A percentile compares a stretch with the other conserved stretches of the same genome.
Evolutionary conservation across 2,329 filamentous ascomycete species (phyloP).

Genomic region (Cladosporium sp.): DNA sequence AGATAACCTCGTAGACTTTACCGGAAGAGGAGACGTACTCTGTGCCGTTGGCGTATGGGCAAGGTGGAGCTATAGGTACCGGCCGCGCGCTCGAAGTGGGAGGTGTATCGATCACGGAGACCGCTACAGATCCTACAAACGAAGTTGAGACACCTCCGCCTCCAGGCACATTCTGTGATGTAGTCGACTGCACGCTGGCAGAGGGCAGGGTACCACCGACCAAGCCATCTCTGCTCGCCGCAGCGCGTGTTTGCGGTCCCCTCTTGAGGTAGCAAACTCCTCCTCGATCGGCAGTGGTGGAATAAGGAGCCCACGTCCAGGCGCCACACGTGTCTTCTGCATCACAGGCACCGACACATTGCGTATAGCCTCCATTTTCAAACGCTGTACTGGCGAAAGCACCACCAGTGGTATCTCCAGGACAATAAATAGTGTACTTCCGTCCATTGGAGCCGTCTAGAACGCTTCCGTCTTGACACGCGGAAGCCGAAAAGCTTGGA

Average conservation of each 20-base stretch:
- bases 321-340: constrained; percentile 20
- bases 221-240: not conserved
- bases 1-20: constrained; percentile 19
- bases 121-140: not conserved
- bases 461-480: not conserved
- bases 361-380: constrained; percentile 21
- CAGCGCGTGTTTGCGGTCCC: not conserved
- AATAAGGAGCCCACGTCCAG: constrained; percentile 11
- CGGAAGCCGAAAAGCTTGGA: not conserved
- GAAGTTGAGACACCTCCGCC: not conserved
- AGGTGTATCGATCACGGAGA: not conserved
- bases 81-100: not conserved
- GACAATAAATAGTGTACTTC: not conserved
- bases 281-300: not conserved
- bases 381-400: not conserved
- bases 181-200: not conserved
- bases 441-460: not conserved
- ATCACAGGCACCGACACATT: constrained; percentile 26
- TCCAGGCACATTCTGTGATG: not conserved
- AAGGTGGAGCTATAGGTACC: constrained; percentile 1
- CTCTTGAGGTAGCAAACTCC: not conserved
- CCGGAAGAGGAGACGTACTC: constrained; percentile 17
- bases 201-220: not conserved
- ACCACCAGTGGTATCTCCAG: not conserved
- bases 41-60: constrained; percentile 21